Conservation (phyloP, 2,329 filamentous ascomycete species). For the Botrytis galanthina region DNA sequence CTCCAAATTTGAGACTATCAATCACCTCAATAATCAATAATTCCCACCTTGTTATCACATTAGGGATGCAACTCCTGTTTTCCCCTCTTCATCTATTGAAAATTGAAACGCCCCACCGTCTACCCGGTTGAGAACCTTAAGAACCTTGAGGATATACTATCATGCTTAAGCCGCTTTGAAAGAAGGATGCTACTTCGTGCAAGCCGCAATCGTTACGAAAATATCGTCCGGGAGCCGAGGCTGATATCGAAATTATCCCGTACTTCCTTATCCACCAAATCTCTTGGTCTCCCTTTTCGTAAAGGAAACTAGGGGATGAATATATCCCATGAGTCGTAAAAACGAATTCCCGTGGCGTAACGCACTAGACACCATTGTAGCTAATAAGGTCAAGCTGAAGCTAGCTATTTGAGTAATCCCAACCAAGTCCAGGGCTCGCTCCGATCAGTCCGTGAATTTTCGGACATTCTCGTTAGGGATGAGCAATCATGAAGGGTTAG, state of each 20-base stretch:
- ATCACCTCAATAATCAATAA: not conserved
- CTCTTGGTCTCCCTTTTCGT: not conserved
- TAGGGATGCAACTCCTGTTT: not conserved
- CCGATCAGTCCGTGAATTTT: not conserved
- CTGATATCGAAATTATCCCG: not conserved
- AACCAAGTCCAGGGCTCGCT: not conserved
- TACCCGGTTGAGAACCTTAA: not conserved
- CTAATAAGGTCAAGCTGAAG: not conserved
- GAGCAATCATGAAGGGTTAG: not conserved
- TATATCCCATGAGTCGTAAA: not conserved
- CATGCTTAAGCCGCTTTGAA: not conserved
- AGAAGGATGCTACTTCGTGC: not conserved
- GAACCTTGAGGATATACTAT: not conserved
- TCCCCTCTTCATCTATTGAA: not conserved
- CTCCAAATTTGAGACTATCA: not conserved
- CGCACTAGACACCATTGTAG: not conserved
- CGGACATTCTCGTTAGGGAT: not conserved
- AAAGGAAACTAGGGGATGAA: not conserved
- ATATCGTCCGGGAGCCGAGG: conserved; percentile 2
- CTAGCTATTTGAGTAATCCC: not conserved
- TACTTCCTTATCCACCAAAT: not conserved
- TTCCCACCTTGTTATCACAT: not conserved
- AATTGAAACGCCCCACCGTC: not conserved
- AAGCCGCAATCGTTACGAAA: not conserved
- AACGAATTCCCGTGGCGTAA: not conserved